A percentile compares a stretch with the other conserved stretches of the same genome.
phyloP scores from a whole-genome alignment of 2,329 filamentous ascomycete species.

The Geosmithia putterillii region DNA sequence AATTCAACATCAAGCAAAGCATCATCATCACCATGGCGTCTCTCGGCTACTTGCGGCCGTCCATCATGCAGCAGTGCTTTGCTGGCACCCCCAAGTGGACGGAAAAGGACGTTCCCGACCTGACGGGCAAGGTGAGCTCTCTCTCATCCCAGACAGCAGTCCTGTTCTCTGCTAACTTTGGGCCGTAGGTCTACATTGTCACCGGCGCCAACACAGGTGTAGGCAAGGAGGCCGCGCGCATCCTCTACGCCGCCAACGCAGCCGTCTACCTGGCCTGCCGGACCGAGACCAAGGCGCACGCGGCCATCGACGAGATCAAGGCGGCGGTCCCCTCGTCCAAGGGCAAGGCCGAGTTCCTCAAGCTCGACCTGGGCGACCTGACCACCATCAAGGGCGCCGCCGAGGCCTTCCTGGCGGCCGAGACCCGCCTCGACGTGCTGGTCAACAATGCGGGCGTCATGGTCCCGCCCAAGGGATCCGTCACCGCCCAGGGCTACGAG shows the following conservation, averaged over 20 bases:
- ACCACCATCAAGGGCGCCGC: slow-evolving; percentile 15
- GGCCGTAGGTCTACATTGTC: slow-evolving; percentile 37
- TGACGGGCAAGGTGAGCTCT: slow-evolving; percentile 20
- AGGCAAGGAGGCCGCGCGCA: slow-evolving; percentile 34
- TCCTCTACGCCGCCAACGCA: slow-evolving; percentile 38
- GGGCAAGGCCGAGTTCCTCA: slow-evolving; percentile 24
- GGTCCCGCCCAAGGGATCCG: slow-evolving; percentile 18
- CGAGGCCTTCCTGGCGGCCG: slow-evolving; percentile 9
- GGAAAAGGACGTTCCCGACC: slow-evolving; percentile 25
- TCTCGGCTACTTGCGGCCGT: background rate
- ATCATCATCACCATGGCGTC: slow-evolving; percentile 2
- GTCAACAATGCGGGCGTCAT: slow-evolving; percentile 30
- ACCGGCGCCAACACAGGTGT: slow-evolving; percentile 26
- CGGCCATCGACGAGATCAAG: slow-evolving; percentile 27
- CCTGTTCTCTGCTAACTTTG: background rate
- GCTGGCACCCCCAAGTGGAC: slow-evolving; percentile 26
- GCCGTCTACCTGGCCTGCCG: slow-evolving; percentile 40
- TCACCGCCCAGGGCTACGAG: slow-evolving; percentile 24
- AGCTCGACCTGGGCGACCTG: slow-evolving; percentile 24
- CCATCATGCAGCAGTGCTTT: slow-evolving; percentile 8
- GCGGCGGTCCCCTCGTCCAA: slow-evolving; percentile 13
- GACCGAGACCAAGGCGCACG: slow-evolving; percentile 22
- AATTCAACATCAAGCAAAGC: no score
- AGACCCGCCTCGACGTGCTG: slow-evolving; percentile 19
- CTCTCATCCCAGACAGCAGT: background rate